Evolutionary conservation across 495 filamentous ascomycete species (phyloP).

Genomic region (Penicillium macrosclerotiorum): DNA sequence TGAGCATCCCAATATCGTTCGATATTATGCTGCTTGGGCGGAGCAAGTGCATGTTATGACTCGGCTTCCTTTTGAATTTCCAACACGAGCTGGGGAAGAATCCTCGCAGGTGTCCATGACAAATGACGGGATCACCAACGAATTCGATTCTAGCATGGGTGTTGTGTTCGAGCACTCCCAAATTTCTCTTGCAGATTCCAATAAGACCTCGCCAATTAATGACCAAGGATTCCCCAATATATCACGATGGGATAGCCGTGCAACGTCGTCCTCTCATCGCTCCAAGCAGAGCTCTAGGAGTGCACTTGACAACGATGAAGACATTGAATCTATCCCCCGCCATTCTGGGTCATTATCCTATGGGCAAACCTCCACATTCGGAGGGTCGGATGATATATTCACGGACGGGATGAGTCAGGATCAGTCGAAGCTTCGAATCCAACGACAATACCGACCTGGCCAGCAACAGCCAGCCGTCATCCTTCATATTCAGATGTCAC

Average conservation of each 20-base stretch:
- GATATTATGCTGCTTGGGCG: constrained; percentile 54
- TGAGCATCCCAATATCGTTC: constrained; percentile 53
- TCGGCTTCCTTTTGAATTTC: constrained; percentile 14
- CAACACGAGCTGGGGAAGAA: constrained; percentile 18
- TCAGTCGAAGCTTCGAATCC: constrained; percentile 36
- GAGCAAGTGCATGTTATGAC: constrained; percentile 40
- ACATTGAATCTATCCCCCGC: constrained; percentile 43
- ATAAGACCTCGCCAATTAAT: constrained; percentile 24
- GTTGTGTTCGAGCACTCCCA: constrained; percentile 42
- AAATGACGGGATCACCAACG: constrained; percentile 18
- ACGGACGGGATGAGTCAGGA: constrained; percentile 48
- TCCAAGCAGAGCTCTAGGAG: constrained; percentile 33
- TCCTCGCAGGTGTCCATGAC: constrained; percentile 8
- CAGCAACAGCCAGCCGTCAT: constrained; percentile 40
- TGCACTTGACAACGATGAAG: constrained; percentile 35
- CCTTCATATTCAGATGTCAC: constrained; percentile 55
- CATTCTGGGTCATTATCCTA: constrained; percentile 29
- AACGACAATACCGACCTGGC: constrained; percentile 22
- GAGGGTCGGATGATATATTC: constrained; percentile 47
- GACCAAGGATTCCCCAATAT: constrained; percentile 20
- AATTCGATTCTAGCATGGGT: constrained; percentile 41
- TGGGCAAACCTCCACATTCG: constrained; percentile 33
- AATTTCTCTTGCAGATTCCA: constrained; percentile 10
- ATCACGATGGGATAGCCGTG: constrained; percentile 23
- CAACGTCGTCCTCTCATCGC: constrained; percentile 24